These are phyloP conservation scores for Ganoderma resinaceum DNA, from an alignment of 1,284 basidiomycete species.

Conservation along the genomic window DNA sequence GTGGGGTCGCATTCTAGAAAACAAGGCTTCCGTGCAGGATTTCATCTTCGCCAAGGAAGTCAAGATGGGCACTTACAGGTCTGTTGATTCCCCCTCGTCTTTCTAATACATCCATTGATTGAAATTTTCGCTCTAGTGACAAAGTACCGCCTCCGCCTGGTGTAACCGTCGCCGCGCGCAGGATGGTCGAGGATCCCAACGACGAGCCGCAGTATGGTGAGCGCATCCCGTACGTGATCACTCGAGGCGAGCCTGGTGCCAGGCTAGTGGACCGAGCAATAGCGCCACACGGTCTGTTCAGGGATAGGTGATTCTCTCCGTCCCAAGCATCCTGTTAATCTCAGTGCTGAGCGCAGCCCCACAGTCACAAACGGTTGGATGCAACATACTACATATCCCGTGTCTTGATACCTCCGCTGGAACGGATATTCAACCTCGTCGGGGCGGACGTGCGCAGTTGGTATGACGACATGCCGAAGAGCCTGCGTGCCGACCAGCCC, in stretches of 20 bases:
- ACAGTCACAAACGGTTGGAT: slow-evolving; percentile 74
- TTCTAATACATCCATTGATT: neutral
- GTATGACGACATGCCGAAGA: slow-evolving; percentile 90
- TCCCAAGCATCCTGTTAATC: neutral
- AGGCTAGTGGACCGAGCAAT: slow-evolving; percentile 86
- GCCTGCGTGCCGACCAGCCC: slow-evolving; percentile 44
- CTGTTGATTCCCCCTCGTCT: slow-evolving; percentile 21
- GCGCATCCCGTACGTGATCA: slow-evolving; percentile 91
- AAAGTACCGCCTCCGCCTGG: slow-evolving; percentile 90
- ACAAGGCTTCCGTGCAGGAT: slow-evolving; percentile 85
- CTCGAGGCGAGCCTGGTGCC: slow-evolving; percentile 67
- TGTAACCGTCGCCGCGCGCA: slow-evolving; percentile 84
- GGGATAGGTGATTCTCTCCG: slow-evolving; percentile 59
- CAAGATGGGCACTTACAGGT: slow-evolving; percentile 91
- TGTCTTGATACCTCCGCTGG: slow-evolving; percentile 89
- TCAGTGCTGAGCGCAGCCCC: neutral
- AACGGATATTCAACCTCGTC: slow-evolving; percentile 90
- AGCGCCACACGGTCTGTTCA: slow-evolving; percentile 80
- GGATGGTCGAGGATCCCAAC: slow-evolving; percentile 78
- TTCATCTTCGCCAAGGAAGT: slow-evolving; percentile 97
- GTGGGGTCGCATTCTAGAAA: slow-evolving; percentile 88
- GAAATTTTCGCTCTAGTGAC: slow-evolving; percentile 56
- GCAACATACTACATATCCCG: slow-evolving; percentile 91
- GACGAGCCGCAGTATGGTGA: slow-evolving; percentile 93
- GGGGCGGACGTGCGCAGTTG: slow-evolving; percentile 90